Percentiles rank a stretch among this genome's conserved stretches.
Conservation (phyloP, 768 basidiomycete species). For the Xanthoconium stramineum region DNA sequence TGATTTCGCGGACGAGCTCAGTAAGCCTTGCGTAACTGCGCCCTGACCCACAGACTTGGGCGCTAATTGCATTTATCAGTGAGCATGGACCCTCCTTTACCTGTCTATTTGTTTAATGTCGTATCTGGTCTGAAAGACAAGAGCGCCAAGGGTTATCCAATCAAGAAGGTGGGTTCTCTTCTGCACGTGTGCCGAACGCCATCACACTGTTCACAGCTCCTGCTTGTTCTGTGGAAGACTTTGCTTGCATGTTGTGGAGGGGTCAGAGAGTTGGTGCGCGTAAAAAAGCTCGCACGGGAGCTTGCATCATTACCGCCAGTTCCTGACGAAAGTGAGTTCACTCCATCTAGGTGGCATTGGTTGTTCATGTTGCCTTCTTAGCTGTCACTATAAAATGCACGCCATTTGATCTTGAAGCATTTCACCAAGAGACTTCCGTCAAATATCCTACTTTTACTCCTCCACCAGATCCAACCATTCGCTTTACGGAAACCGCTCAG, state of each 20-base stretch:
- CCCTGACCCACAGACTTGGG: not conserved
- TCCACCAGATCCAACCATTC: slow-evolving; percentile 42
- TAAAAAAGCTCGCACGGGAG: slow-evolving; percentile 83
- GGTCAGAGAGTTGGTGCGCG: slow-evolving; percentile 77
- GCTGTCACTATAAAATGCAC: slow-evolving; percentile 80
- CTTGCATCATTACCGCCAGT: slow-evolving; percentile 67
- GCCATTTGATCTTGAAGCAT: slow-evolving; percentile 85
- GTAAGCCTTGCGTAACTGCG: slow-evolving; percentile 47
- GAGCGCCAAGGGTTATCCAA: slow-evolving; percentile 92
- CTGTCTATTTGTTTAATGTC: slow-evolving; percentile 86
- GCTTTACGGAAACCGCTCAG: slow-evolving; percentile 22
- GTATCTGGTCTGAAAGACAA: slow-evolving; percentile 91
- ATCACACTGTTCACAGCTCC: slow-evolving; percentile 51
- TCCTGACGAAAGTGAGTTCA: slow-evolving; percentile 44
- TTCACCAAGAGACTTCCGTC: slow-evolving; percentile 85
- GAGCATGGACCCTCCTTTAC: slow-evolving; percentile 92
- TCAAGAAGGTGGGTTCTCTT: slow-evolving; percentile 74
- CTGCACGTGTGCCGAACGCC: not conserved
- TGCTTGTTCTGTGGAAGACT: slow-evolving; percentile 93
- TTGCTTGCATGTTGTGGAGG: slow-evolving; percentile 92
- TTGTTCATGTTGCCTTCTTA: slow-evolving; percentile 22
- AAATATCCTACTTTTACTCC: slow-evolving; percentile 95
- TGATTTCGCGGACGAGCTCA: slow-evolving; percentile 94
- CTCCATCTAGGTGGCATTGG: not conserved
- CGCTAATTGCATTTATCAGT: slow-evolving; percentile 47